A percentile compares a stretch with the other conserved stretches of the same genome.
These are phyloP conservation scores for Aegilops longissima DNA, from an alignment of 176 grass and related monocot genomes.

Conservation along the genomic window DNA sequence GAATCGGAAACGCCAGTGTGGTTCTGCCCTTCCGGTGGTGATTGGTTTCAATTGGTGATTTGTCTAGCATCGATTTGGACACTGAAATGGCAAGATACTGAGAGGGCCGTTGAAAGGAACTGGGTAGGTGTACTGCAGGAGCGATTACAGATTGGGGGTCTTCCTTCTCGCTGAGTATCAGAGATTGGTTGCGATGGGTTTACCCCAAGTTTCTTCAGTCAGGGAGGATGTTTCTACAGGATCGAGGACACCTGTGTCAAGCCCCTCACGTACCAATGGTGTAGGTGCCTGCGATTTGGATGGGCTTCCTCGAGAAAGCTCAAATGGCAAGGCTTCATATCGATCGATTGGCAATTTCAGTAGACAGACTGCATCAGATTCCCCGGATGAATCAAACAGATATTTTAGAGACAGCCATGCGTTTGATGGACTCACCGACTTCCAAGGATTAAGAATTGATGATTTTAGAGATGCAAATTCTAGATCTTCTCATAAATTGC, in stretches of 20 bases:
- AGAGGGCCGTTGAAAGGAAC: constrained; percentile 11
- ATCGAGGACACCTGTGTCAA: constrained; percentile 37
- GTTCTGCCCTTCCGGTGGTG: constrained; percentile 14
- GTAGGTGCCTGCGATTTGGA: constrained; percentile 66
- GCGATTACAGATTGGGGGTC: neutral
- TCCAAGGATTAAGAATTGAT: constrained; percentile 38
- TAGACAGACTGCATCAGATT: constrained; percentile 41
- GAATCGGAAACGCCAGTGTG: neutral
- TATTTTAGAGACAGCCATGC: constrained; percentile 20
- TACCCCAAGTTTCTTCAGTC: constrained; percentile 60
- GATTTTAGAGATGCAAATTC: constrained; percentile 37
- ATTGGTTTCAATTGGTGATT: constrained; percentile 28
- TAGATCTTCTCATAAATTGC: constrained; percentile 37
- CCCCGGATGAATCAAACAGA: neutral
- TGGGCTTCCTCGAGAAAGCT: constrained; percentile 44
- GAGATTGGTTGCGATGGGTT: constrained; percentile 59
- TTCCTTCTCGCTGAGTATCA: neutral
- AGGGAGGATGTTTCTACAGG: constrained; percentile 39
- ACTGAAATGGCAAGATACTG: constrained; percentile 9
- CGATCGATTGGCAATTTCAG: constrained; percentile 40
- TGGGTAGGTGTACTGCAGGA: constrained; percentile 6
- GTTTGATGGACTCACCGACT: constrained; percentile 6
- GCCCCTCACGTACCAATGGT: constrained; percentile 30
- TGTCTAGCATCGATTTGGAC: neutral
- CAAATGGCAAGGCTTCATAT: constrained; percentile 32